Conservation (phyloP, 73 alveolate genomes). For the Uronychia setigera region DNA sequence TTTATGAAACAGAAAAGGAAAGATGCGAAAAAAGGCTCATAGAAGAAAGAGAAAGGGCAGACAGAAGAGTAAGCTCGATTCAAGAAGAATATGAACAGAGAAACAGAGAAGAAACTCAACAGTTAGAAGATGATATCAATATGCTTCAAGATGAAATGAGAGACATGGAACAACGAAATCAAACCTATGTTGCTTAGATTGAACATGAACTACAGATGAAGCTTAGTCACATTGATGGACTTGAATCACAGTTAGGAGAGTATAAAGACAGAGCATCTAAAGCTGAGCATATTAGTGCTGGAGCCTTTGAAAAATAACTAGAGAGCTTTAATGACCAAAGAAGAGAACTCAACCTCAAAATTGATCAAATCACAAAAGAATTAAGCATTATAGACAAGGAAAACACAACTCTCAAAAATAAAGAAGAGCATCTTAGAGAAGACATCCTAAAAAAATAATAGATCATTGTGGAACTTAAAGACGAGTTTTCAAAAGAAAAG, state of each 20-base stretch:
- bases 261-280: conserved; percentile 53
- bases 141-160: conserved; percentile 35
- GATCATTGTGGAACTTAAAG: conserved; percentile 16
- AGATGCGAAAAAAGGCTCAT: conserved; percentile 59
- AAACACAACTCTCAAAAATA: conserved; percentile 47
- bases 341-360: conserved; percentile 32
- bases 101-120: conserved; percentile 63
- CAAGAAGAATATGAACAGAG: conserved; percentile 43
- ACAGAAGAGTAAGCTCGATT: conserved; percentile 38
- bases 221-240: conserved; percentile 59
- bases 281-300: conserved; percentile 10
- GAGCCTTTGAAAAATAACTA: conserved; percentile 8
- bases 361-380: conserved; percentile 35
- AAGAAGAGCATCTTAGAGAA: conserved; percentile 39
- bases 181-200: conserved; percentile 7
- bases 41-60: conserved; percentile 65
- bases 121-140: conserved; percentile 53
- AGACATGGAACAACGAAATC: conserved; percentile 50
- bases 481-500: conserved; percentile 6
- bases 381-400: conserved; percentile 42
- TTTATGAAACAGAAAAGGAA: conserved; percentile 73
- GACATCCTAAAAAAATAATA: conserved; percentile 30
- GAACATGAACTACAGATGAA: conserved; percentile 68
- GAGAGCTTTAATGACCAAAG: conserved; percentile 37
- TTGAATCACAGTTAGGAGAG: conserved; percentile 68